Evolutionary conservation across 495 filamentous ascomycete species (phyloP).

Genomic region (Alectoria sarmentosa): DNA sequence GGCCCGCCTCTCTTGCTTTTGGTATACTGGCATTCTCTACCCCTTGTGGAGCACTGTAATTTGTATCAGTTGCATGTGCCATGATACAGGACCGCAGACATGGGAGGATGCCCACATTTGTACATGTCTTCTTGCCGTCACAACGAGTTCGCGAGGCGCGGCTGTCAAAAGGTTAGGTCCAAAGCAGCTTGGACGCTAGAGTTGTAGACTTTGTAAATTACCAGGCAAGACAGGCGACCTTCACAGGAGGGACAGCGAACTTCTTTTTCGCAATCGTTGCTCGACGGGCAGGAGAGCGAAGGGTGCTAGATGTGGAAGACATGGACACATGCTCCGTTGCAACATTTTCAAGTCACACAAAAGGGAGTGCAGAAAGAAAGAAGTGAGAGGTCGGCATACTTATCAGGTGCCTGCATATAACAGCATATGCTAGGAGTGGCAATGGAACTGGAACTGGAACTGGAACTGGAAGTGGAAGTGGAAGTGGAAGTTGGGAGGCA

Average conservation of each 20-base stretch:
- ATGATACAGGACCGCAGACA: not conserved
- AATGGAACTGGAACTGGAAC: not conserved
- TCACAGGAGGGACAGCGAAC: not conserved
- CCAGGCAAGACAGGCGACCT: constrained; percentile 3
- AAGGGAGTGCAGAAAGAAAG: not conserved
- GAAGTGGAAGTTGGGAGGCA: too few species aligned
- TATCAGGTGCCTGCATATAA: too few species aligned
- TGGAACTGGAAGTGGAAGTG: too few species aligned
- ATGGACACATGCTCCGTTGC: not conserved
- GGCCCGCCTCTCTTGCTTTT: not conserved
- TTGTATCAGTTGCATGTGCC: not conserved
- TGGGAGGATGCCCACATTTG: not conserved
- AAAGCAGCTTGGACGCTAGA: not conserved
- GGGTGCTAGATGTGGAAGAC: not conserved
- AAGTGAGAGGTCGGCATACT: too few species aligned
- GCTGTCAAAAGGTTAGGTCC: not conserved
- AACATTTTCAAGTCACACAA: not conserved
- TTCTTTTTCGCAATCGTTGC: not conserved
- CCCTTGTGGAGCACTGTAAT: not conserved
- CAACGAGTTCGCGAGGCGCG: not conserved
- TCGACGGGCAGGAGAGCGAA: not conserved
- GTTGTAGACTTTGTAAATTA: not conserved
- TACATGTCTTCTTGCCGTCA: not conserved
- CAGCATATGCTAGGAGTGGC: too few species aligned
- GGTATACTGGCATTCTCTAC: not conserved